Percentiles rank a stretch among this genome's conserved stretches.
These are phyloP conservation scores for Pseudogymnoascus verrucosus DNA, from an alignment of 2,329 filamentous ascomycete species.

Conservation along the genomic window DNA sequence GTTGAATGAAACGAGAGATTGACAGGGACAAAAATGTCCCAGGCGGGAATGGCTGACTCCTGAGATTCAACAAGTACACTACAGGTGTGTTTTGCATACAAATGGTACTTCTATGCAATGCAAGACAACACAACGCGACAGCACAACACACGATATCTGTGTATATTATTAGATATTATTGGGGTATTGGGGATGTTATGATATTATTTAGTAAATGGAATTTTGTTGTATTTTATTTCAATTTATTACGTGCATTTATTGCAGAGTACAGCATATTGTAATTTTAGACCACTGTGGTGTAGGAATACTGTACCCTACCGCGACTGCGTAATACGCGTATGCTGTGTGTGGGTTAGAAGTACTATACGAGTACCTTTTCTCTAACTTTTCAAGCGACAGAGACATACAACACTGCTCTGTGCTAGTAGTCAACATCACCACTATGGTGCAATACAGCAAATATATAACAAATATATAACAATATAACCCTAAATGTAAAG, in stretches of 20 bases:
- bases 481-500: background rate
- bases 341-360: background rate
- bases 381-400: background rate
- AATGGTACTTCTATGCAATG: background rate
- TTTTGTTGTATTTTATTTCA: background rate
- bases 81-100: background rate
- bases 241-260: background rate
- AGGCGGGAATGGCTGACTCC: slow-evolving; percentile 2
- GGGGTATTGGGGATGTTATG: background rate
- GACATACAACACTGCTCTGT: background rate
- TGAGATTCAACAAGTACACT: background rate
- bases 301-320: background rate
- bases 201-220: background rate
- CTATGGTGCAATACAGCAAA: background rate
- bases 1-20: background rate
- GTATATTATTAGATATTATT: background rate
- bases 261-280: background rate
- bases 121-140: background rate
- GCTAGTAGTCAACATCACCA: background rate
- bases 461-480: background rate
- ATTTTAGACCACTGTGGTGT: background rate
- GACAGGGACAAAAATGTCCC: slow-evolving; percentile 1
- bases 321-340: background rate
- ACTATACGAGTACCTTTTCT: background rate
- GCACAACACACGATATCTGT: background rate